A percentile compares a stretch with the other conserved stretches of the same genome.
Conservation (phyloP, 345 rosid genomes). For the Eucalyptus grandis region DNA sequence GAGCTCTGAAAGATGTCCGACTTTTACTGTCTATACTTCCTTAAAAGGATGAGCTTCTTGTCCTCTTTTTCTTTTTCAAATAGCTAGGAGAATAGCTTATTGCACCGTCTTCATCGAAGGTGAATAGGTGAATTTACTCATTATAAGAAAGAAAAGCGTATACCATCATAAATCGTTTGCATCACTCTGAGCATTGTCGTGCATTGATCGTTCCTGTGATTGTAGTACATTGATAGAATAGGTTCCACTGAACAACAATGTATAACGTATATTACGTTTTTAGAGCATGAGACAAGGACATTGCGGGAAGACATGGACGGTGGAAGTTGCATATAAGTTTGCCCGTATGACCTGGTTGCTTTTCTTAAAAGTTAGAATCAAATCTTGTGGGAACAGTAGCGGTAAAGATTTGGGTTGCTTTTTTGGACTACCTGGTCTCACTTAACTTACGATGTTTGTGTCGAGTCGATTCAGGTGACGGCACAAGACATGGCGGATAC, state of each 20-base stretch:
- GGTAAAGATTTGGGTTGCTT: neutral
- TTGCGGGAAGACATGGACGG: neutral
- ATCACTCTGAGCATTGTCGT: neutral
- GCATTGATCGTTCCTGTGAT: too few relatives aligned
- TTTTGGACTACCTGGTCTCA: neutral
- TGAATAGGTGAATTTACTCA: neutral
- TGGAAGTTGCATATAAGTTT: neutral
- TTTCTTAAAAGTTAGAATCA: neutral
- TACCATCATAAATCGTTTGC: neutral
- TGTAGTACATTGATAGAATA: neutral
- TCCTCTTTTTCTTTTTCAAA: neutral
- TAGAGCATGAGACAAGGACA: neutral
- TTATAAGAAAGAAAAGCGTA: neutral
- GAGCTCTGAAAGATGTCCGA: neutral
- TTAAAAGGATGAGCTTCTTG: neutral
- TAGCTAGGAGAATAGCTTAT: neutral
- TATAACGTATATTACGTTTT: neutral
- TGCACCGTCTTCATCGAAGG: neutral
- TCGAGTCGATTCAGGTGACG: conserved; percentile 36
- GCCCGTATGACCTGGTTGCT: neutral
- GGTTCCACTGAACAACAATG: neutral
- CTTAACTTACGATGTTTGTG: neutral
- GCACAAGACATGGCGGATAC: conserved; percentile 74
- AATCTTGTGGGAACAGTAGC: neutral
- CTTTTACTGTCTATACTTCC: neutral